Conservation (phyloP, 768 basidiomycete species). For the Rhizopogon salebrosus region DNA sequence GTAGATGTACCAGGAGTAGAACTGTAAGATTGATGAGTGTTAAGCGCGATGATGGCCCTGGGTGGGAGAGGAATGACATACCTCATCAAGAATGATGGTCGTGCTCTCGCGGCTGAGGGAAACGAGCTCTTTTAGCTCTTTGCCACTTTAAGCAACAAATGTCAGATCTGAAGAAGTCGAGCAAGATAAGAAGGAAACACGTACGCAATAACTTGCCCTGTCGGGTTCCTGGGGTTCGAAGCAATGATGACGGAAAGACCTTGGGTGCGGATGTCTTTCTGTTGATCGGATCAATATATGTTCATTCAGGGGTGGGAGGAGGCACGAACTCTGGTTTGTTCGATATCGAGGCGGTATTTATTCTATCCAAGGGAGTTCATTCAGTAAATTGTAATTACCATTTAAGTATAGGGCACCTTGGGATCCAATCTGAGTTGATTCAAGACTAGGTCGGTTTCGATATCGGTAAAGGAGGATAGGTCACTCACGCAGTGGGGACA, state of each 20-base stretch:
- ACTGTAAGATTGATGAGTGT: constrained; percentile 39
- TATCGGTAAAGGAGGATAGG: neutral
- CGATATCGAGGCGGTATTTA: constrained; percentile 74
- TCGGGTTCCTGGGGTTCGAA: constrained; percentile 95
- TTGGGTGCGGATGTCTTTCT: constrained; percentile 80
- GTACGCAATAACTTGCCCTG: constrained; percentile 80
- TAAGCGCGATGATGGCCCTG: neutral
- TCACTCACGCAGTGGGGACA: constrained; percentile 77
- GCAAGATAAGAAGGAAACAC: constrained; percentile 7
- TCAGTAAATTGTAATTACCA: neutral
- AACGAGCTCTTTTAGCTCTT: constrained; percentile 80
- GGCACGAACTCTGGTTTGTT: constrained; percentile 61
- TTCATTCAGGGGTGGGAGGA: neutral
- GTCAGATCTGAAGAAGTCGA: constrained; percentile 5
- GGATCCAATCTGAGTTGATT: constrained; percentile 37
- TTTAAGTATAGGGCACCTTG: constrained; percentile 23
- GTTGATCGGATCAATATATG: neutral
- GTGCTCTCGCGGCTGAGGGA: constrained; percentile 67
- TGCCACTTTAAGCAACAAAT: constrained; percentile 43
- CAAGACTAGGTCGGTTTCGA: constrained; percentile 4
- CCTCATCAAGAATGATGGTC: constrained; percentile 84
- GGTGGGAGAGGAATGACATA: constrained; percentile 16
- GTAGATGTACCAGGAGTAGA: constrained; percentile 95
- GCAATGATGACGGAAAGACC: constrained; percentile 82
- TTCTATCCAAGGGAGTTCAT: constrained; percentile 27